phyloP scores from a whole-genome alignment of 257 asterid genomes.

The Fraxinus quadrangulata region DNA sequence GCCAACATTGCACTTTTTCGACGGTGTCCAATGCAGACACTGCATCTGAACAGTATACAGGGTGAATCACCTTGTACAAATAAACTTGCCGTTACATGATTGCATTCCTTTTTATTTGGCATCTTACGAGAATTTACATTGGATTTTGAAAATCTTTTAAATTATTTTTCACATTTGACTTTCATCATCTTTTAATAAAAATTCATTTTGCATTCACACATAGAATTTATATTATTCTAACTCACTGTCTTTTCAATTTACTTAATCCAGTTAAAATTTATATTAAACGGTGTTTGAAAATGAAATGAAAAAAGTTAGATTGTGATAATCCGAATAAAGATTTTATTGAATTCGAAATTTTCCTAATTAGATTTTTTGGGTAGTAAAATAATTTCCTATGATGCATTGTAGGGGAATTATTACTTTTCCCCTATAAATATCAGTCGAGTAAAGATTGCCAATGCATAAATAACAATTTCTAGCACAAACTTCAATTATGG shows the following conservation, averaged over 20 bases:
- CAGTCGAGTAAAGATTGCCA: background rate
- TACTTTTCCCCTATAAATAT: conserved; percentile 8
- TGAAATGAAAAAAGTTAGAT: background rate
- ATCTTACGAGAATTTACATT: background rate
- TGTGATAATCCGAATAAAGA: background rate
- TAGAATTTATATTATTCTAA: no score
- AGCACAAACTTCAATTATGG: conserved; percentile 21
- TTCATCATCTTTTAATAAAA: background rate
- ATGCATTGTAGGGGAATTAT: background rate
- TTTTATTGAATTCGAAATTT: background rate
- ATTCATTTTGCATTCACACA: background rate
- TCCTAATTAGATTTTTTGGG: background rate
- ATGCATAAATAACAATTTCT: background rate
- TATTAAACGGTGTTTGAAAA: background rate
- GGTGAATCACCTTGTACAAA: no score
- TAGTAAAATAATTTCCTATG: background rate
- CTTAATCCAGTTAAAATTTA: background rate
- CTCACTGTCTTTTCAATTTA: background rate
- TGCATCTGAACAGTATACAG: no score
- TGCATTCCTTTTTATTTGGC: background rate
- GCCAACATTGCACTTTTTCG: no score
- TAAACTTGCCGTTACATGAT: no score
- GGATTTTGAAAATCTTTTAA: background rate
- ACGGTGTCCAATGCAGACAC: no score
- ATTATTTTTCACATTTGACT: background rate